These are phyloP conservation scores for Rhexocercosporidium sp. DNA, from an alignment of 2,329 filamentous ascomycete species.

Conservation along the genomic window DNA sequence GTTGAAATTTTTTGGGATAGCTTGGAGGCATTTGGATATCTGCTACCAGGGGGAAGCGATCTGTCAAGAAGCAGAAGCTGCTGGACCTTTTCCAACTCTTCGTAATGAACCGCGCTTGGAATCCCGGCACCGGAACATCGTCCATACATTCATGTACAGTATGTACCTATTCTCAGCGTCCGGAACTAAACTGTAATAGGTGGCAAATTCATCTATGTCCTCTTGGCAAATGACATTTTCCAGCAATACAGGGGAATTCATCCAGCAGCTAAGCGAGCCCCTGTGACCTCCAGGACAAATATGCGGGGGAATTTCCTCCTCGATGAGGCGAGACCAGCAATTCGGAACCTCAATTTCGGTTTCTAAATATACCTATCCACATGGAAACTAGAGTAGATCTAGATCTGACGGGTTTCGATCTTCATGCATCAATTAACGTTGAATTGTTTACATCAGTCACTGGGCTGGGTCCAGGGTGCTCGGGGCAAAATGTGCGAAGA, in stretches of 20 bases:
- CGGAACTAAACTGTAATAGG: not conserved
- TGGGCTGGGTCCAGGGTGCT: not conserved
- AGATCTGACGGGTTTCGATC: not conserved
- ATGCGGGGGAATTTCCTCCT: conserved; percentile 5
- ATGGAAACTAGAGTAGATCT: not conserved
- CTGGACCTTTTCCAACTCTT: not conserved
- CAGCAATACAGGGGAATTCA: not conserved
- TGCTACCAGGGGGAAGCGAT: no score
- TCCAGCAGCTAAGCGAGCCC: conserved; percentile 1
- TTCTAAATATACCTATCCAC: not conserved
- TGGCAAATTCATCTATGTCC: not conserved
- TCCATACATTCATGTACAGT: not conserved
- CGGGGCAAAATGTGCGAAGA: not conserved
- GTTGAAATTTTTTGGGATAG: no score
- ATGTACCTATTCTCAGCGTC: not conserved
- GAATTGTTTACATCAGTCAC: not conserved
- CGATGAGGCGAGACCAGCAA: not conserved
- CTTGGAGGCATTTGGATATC: no score
- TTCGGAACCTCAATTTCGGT: not conserved
- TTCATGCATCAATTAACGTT: not conserved
- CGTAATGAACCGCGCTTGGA: not conserved
- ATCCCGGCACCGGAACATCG: not conserved
- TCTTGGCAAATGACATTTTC: not conserved
- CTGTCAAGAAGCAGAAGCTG: not conserved
- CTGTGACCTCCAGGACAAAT: not conserved